phyloP scores from a whole-genome alignment of 2,329 filamentous ascomycete genomes.

The Beauveria varroae region DNA sequence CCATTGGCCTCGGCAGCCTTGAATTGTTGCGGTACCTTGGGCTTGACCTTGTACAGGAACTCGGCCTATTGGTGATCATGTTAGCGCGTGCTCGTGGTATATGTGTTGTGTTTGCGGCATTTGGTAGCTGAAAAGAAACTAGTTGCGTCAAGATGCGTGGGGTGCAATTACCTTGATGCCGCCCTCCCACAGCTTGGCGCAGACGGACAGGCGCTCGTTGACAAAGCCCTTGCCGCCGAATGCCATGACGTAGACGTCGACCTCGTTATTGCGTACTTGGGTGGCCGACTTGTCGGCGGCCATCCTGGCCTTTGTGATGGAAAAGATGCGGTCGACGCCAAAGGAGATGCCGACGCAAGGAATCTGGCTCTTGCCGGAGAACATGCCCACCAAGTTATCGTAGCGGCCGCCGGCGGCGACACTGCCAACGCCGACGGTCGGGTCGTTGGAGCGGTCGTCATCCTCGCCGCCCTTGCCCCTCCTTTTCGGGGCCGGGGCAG shows the following conservation, averaged over 20 bases:
- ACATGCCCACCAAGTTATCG: conserved; percentile 92
- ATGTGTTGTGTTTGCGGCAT: neutral
- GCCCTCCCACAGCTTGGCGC: conserved; percentile 71
- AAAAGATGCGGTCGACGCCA: conserved; percentile 91
- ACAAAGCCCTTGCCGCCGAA: conserved; percentile 83
- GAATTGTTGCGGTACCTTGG: conserved; percentile 83
- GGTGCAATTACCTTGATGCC: conserved; percentile 62
- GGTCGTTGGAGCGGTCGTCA: conserved; percentile 66
- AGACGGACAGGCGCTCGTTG: conserved; percentile 76
- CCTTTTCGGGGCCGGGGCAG: conserved; percentile 38
- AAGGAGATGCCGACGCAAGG: conserved; percentile 66
- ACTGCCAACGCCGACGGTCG: conserved; percentile 76
- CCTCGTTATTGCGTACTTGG: conserved; percentile 57
- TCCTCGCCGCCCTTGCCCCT: conserved; percentile 47
- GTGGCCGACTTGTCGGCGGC: conserved; percentile 49
- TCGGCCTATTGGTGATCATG: conserved; percentile 51
- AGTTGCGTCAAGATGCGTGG: neutral
- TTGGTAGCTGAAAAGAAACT: neutral
- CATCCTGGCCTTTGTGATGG: conserved; percentile 74
- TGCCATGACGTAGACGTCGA: conserved; percentile 92
- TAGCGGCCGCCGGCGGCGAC: conserved; percentile 87
- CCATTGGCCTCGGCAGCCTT: conserved; percentile 75
- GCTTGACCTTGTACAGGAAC: conserved; percentile 84
- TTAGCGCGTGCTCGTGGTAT: neutral
- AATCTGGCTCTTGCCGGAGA: conserved; percentile 74